Conservation (phyloP, 164 flowering plant genomes). For the Magnolia sinica region DNA sequence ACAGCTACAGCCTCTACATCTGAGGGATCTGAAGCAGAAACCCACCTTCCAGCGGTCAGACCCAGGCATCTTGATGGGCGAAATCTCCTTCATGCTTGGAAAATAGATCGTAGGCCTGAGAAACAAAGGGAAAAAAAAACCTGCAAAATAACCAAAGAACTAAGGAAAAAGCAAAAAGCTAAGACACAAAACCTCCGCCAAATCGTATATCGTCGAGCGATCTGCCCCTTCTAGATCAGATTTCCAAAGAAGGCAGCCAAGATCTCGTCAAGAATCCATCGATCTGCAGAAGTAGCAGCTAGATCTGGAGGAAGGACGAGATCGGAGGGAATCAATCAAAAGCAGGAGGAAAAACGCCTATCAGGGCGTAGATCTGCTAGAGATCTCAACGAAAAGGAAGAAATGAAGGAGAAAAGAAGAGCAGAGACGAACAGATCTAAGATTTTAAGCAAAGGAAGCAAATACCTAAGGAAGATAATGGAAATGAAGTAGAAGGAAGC, state of each 20-base stretch:
- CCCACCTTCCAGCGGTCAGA: not conserved
- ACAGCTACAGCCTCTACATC: not conserved
- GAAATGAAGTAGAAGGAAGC: not conserved
- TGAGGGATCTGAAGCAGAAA: not conserved
- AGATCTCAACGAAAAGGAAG: not conserved
- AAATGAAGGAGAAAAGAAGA: not conserved
- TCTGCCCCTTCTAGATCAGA: not conserved
- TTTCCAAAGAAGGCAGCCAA: not conserved
- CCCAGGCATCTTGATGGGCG: not conserved
- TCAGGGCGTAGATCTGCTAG: not conserved
- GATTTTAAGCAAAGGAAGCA: not conserved
- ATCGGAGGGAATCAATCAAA: no score
- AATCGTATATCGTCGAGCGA: not conserved
- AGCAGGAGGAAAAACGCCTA: not conserved
- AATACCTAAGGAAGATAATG: not conserved
- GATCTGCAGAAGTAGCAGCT: not conserved
- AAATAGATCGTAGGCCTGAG: not conserved
- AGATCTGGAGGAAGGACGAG: not conserved
- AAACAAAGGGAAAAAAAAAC: not conserved
- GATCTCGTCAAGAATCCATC: not conserved
- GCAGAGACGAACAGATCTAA: not conserved
- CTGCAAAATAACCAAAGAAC: not conserved
- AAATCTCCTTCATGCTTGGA: not conserved
- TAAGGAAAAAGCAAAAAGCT: not conserved
- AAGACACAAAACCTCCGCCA: not conserved